These are phyloP conservation scores for Drosera spatulata DNA, from an alignment of 179 eudicot genomes.

Conservation along the genomic window DNA sequence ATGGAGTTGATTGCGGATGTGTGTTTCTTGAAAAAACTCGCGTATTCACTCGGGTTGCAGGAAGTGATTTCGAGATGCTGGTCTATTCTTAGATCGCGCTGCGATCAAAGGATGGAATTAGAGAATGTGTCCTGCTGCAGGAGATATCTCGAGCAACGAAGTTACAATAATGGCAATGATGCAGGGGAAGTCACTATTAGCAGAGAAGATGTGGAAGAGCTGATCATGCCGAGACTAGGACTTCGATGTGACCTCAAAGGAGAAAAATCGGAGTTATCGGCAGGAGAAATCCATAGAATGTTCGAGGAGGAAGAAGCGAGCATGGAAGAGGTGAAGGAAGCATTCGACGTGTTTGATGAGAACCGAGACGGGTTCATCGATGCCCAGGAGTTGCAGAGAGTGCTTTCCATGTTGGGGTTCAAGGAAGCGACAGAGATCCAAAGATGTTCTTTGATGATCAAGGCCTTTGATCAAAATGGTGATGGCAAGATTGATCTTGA, in stretches of 20 bases:
- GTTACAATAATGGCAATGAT: neutral
- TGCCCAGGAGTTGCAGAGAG: conserved; percentile 39
- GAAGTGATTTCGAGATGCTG: neutral
- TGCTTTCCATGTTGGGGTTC: conserved; percentile 38
- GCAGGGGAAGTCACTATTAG: neutral
- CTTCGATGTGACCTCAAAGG: conserved; percentile 14
- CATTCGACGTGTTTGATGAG: conserved; percentile 74
- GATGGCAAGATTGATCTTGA: conserved; percentile 44
- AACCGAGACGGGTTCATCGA: conserved; percentile 80
- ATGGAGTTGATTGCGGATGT: neutral
- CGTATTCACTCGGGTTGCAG: neutral
- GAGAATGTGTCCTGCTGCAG: neutral
- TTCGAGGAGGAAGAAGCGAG: conserved; percentile 62
- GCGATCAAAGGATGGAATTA: conserved; percentile 1
- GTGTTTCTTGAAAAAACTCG: neutral
- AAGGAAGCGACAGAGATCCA: conserved; percentile 22
- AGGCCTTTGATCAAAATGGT: conserved; percentile 31
- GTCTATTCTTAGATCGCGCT: neutral
- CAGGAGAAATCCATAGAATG: conserved; percentile 26
- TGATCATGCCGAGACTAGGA: conserved; percentile 45
- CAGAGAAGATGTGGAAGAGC: conserved; percentile 19
- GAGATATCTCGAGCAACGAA: neutral
- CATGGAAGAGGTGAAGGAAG: conserved; percentile 51
- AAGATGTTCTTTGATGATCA: conserved; percentile 42
- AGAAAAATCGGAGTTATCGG: conserved; percentile 12